Evolutionary conservation across 768 basidiomycete species (phyloP), one percentile per base, ranked within the genome.

Genomic region (Rhizopogon vesiculosus): DNA sequence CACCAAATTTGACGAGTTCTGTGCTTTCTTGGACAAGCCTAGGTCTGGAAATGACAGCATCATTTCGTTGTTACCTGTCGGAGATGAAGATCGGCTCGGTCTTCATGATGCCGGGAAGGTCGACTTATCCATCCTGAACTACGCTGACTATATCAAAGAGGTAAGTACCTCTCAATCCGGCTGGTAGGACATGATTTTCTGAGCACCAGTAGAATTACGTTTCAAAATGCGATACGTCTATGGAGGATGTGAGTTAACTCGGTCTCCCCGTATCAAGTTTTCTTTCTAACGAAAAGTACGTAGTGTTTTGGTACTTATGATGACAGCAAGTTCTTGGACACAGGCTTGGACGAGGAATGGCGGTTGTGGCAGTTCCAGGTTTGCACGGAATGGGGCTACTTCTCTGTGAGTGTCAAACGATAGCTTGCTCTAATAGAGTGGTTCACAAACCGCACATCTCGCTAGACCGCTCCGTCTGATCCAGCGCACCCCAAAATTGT

Each of bases 361-460:
- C 79, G 92, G 42, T 72, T 87, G 12, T 98, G 95, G 95, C 61
- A 76, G 5, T 96, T 93, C 79, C 94, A 92, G 72, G 90, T 93
- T 51, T 94, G 93, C 75, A 93, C 91, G 0, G 83, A 96, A 64
- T 98, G 96, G 96, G 96, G 94, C 2, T 99, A 92, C 70, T 94
- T 96, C 68, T 85, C 78, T 31, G 91, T 89, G 62, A 35, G 82
- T 65, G 19, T 22, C 19, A 35, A 35, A 35, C 16, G 3, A 33
- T 5, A 15, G 5, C 19, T 19, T 33, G 5, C n/a, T n/a, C 19
- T 13, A 3, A 33, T 35, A 15, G 25, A 31, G 18, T 45, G 8
- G 42, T 40, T 41, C 25, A 48, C 45, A 25, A 44, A 33, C 8
- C 41, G 38, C 16, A 25, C 25, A 33, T 51, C 12, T 28, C 22